Percentiles rank a stretch among this genome's conserved stretches.
These are phyloP conservation scores for Manihot esculenta DNA, from an alignment of 441 rosid species.

Conservation along the genomic window DNA sequence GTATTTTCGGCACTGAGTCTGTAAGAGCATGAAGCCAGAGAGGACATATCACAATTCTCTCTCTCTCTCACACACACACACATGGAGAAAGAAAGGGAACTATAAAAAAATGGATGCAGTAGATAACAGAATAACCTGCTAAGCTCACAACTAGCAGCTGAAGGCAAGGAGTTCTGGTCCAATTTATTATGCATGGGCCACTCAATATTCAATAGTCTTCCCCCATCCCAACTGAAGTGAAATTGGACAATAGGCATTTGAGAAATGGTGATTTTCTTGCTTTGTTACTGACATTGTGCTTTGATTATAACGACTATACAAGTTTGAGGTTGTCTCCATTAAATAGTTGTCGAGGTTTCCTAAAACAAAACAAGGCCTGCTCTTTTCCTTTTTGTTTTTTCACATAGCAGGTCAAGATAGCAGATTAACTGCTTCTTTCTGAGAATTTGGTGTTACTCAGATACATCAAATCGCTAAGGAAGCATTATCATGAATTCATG, in stretches of 20 bases:
- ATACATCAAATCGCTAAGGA: not conserved
- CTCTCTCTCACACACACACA: no score
- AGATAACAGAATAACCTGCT: not conserved
- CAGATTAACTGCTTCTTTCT: not conserved
- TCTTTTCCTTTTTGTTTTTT: not conserved
- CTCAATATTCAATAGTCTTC: not conserved
- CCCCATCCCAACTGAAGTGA: not conserved
- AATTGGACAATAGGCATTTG: not conserved
- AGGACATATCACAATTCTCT: no score
- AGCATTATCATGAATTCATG: not conserved
- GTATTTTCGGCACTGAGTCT: constrained; percentile 67
- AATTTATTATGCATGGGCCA: not conserved
- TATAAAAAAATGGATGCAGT: not conserved
- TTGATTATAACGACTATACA: not conserved
- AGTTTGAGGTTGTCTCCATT: not conserved
- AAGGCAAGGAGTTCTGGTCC: not conserved
- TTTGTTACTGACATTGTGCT: not conserved
- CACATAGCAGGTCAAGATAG: not conserved
- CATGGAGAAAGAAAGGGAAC: no score
- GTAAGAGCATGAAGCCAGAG: constrained; percentile 27
- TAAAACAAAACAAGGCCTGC: not conserved
- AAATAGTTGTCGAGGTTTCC: not conserved
- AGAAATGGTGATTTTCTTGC: not conserved
- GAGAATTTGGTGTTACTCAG: not conserved
- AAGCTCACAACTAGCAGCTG: not conserved